Evolutionary conservation across 2,329 filamentous ascomycete species (phyloP), one percentile per base, ranked within the genome.

Genomic region (Fusarium penzigii): DNA sequence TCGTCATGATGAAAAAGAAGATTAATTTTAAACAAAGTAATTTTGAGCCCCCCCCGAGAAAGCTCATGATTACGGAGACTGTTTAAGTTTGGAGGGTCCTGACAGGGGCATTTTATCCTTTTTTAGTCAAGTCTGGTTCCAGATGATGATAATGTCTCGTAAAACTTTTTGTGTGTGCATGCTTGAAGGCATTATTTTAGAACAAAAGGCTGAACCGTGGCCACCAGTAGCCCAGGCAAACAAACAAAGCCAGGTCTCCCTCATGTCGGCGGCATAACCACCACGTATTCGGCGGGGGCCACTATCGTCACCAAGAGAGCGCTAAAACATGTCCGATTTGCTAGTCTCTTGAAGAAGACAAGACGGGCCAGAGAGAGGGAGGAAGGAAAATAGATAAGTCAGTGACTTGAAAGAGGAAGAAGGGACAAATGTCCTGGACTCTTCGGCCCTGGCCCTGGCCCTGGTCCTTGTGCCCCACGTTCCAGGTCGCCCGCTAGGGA

Each of bases 221-320:
- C 20, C 7, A 25, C 20, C 20, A 25, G 7, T 7, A 25, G 20
- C 20, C 20, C 7, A 7, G 20, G 7, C 20, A 25, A 25, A 25
- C 20, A 4, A 25, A 38, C 20, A 25, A 25, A 25, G 20, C 7
- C 20, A 7, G 20, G 20, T 25, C 3, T 40, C 38, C 51, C 38
- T 51, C 44, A 12, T 9, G 25, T 14, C n/a, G 29, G 40, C 44
- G 44, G 56, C 54, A 36, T 9, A 14, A 25, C 20, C 32, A 36
- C 48, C 51, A 59, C 54, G 54, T 57, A 59, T 48, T 36, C 17
- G 36, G 51, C 48, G 56, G 54, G 20, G 56, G 54, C 51, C 39
- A 53, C 50, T 44, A 59, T 57, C 56, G 54, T 59, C 56, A 59
- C 54, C 48, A 32, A n/a, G 44, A 49, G 17, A 40, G 48, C 54